Evolutionary conservation across 371 early-diverging fungal species (phyloP).

Genomic region (Parasitella parasitica): DNA sequence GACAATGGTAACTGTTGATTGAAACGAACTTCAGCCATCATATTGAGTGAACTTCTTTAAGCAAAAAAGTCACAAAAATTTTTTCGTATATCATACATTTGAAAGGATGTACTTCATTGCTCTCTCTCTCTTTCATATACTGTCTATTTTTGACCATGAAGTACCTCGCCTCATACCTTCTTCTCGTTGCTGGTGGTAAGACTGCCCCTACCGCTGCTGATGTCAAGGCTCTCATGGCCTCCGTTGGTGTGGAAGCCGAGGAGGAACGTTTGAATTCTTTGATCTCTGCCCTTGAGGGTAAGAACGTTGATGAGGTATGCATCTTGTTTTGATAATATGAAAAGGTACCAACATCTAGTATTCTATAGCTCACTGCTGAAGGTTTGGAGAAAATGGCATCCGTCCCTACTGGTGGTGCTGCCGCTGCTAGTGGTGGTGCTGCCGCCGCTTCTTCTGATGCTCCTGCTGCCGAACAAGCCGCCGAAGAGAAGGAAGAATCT

Average conservation of each 20-base stretch:
- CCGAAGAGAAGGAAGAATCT: conserved; percentile 81
- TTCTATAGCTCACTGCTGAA: conserved; percentile 75
- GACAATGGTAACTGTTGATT: not conserved
- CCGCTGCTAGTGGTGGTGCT: conserved; percentile 62
- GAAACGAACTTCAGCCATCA: not conserved
- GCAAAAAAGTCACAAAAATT: conserved; percentile 10
- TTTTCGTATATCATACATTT: conserved; percentile 4
- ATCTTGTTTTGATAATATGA: not conserved
- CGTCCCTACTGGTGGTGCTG: conserved; percentile 90
- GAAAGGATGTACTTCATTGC: not conserved
- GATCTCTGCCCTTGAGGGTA: conserved; percentile 83
- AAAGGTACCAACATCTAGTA: too few relatives aligned
- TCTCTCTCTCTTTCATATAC: conserved; percentile 19
- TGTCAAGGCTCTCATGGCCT: conserved; percentile 80
- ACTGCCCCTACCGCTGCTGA: conserved; percentile 78
- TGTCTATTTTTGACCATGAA: conserved; percentile 66
- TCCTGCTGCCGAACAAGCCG: conserved; percentile 55
- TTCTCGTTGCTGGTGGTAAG: conserved; percentile 90
- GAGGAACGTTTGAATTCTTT: conserved; percentile 75
- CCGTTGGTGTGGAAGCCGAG: conserved; percentile 95
- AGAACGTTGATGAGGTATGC: conserved; percentile 81
- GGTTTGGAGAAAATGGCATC: conserved; percentile 92
- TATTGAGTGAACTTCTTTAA: not conserved
- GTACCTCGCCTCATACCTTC: conserved; percentile 96
- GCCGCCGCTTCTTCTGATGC: conserved; percentile 51